Base-by-base conservation (phyloP, 345 rosid genomes). In the Corymbia maculata region DNA sequence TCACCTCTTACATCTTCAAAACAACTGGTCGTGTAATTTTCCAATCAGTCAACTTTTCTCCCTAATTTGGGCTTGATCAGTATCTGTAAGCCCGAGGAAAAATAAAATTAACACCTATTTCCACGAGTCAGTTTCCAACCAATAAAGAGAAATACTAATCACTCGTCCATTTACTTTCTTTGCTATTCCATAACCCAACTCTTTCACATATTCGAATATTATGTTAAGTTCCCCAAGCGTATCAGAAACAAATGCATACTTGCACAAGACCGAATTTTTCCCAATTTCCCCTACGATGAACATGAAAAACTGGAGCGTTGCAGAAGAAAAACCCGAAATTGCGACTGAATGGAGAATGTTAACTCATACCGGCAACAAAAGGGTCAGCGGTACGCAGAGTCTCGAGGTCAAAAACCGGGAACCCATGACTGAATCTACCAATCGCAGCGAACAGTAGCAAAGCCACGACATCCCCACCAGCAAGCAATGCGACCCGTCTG, bases 321-420 rank as follows among this genome's bases (percentile, higher is more conserved):
- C 49, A 9, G 28, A 36, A 75, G 42, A 42, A 75, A 42, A 75
- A 75, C 24, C 26, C 19, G 49, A 19, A 42, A 49, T 75, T 75
- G 84, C 84, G 84, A 75, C 47, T 75, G 28, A 75, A 75, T 42
- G 49, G 49, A 42, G 49, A 75, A 75, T 45, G 84, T 42, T 36
- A 19, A 42, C 49, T 19, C 89, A 2, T 92, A 97, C 99, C 99
- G 19, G 98, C 97, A 88, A 97, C 90, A 70, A 97, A 97, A 92
- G 99, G 98, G 87, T 96, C 99, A 86, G 98, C 97, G 84, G 99
- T 95, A n/a, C 95, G 97, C n/a, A 95, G 90, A 30, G 98, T 96
- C 21, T 95, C 97, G 8, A 92, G 28, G 84, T 94, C 92, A 57
- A 96, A 91, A 55, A 95, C 94, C 47, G 96, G 91, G 90, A 94